Evolutionary conservation across 169 alveolate genomes (phyloP), one percentile per base, ranked within the genome.

Genomic region (Plasmodium falciparum): DNA sequence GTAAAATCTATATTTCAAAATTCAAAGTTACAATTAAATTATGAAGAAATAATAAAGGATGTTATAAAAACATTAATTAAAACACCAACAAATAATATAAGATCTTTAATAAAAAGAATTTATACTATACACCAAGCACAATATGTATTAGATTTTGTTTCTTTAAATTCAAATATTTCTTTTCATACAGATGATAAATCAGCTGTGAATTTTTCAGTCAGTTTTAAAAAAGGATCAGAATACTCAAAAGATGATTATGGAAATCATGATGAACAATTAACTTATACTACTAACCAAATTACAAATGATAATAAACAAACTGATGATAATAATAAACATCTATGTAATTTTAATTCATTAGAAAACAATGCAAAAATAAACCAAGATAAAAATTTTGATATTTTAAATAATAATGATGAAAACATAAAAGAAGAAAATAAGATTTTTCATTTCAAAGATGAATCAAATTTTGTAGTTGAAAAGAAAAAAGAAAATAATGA

Each of bases 111-210:
- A 52, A 83, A 83, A 17, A 52, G 70, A 69, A 83, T 83, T 22
- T 72, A 69, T 54, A 83, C 83, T n/a, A 56, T 63, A 56, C 85
- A 83, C 15, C 91, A 83, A 73, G 91, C 91, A 7, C 91, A 83
- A 49, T 15, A 66, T 29, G 91, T 83, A 8, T 72, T 83, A 13
- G 91, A 83, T 83, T 83, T 83, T 58, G 91, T 83, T 26, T 83
- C 91, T 15, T 11, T 83, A n/a, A 83, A 83, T 69, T 58, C 85
- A 11, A 59, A 83, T 24, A 66, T 67, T 29, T 58, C 72, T 9
- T 70, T 52, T 63, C 63, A 45, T 17, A 83, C 85, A 24, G 58
- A 83, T 69, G 15, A 83, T 50, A 66, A 52, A 13, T 67, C 91
- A 47, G 43, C 91, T 54, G 72, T 83, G 13, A 50, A 83, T 50